A percentile compares a stretch with the other conserved stretches of the same genome.
Conservation (phyloP, 768 basidiomycete species). For the Thelephora ganbajun region DNA sequence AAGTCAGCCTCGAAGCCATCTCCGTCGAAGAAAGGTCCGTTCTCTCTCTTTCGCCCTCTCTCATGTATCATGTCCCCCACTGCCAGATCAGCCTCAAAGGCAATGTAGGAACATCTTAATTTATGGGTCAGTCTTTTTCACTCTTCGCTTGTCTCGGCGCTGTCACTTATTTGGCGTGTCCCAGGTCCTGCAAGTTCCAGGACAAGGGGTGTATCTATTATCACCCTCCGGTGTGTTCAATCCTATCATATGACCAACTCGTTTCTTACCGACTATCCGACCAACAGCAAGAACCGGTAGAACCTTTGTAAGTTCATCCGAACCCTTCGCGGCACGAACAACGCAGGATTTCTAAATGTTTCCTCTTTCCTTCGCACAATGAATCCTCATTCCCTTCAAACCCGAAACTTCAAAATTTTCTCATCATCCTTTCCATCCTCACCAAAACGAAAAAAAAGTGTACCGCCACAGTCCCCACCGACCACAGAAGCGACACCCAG, state of each 20-base stretch:
- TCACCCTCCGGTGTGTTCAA: slow-evolving; percentile 49
- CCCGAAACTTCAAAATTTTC: too few species aligned
- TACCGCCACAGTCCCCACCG: too few species aligned
- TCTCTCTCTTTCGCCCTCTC: slow-evolving; percentile 1
- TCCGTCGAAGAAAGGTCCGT: slow-evolving; percentile 29
- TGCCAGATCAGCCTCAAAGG: slow-evolving; percentile 50
- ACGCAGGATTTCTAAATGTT: neutral
- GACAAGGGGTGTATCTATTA: slow-evolving; percentile 78
- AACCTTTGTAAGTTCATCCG: neutral
- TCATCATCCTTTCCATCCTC: too few species aligned
- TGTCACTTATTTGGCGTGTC: slow-evolving; percentile 1
- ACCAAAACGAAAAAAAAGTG: too few species aligned
- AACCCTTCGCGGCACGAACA: neutral
- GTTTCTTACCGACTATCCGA: neutral
- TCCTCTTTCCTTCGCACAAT: neutral
- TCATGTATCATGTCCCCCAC: slow-evolving; percentile 4
- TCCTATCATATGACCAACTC: neutral
- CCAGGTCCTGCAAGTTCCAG: slow-evolving; percentile 72
- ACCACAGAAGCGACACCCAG: slow-evolving; percentile 1
- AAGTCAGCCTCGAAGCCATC: slow-evolving; percentile 27
- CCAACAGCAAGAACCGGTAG: neutral
- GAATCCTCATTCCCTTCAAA: neutral
- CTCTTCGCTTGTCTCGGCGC: neutral
- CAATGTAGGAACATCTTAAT: slow-evolving; percentile 88
- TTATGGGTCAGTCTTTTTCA: slow-evolving; percentile 53